A percentile compares a stretch with the other conserved stretches of the same genome.
These are phyloP conservation scores for Ormosia semicastrata DNA, from an alignment of 306 rosid species.

Conservation along the genomic window DNA sequence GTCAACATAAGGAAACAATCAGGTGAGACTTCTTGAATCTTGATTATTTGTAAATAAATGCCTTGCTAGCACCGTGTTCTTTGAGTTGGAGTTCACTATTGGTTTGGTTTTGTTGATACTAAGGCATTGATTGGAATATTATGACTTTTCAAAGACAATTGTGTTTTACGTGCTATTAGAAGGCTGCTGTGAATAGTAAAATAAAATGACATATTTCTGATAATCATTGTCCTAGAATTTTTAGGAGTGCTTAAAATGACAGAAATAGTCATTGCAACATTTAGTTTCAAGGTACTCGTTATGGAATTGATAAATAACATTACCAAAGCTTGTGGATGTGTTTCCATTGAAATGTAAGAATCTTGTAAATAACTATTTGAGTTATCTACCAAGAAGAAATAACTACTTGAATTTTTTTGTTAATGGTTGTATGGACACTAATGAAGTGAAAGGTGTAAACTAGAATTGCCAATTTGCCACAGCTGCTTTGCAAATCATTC, in stretches of 20 bases:
- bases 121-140: neutral
- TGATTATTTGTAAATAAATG: conserved; percentile 1
- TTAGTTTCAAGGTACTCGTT: neutral
- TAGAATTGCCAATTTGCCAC: neutral
- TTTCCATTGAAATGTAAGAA: neutral
- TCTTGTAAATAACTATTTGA: neutral
- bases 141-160: neutral
- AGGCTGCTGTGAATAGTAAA: neutral
- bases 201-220: neutral
- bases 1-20: conserved; percentile 78
- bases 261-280: neutral
- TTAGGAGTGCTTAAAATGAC: neutral
- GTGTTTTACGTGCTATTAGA: neutral
- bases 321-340: neutral
- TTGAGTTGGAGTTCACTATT: neutral
- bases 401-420: neutral
- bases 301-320: neutral
- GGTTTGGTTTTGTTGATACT: conserved; percentile 7
- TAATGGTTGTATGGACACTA: neutral
- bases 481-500: neutral
- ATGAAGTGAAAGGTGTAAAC: neutral
- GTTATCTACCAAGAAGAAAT: neutral
- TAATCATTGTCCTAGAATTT: neutral
- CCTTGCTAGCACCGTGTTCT: neutral
- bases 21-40: conserved; percentile 50